Conservation (phyloP, 1,284 basidiomycete species). For the Retiboletus flavoniger region DNA sequence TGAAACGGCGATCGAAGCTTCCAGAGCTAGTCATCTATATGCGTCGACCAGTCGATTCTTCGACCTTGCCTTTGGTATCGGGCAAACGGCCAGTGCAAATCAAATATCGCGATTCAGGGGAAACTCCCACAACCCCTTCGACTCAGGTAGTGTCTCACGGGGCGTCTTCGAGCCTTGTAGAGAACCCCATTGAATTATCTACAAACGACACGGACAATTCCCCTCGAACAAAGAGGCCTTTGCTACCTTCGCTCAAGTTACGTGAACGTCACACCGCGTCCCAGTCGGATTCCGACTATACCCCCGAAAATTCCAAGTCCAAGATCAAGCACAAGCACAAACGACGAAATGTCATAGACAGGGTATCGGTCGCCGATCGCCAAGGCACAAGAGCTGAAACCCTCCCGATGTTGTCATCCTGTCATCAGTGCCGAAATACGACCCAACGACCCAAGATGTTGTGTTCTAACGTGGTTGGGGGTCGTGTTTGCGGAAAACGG, state of each 20-base stretch:
- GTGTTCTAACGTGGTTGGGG: slow-evolving; percentile 24
- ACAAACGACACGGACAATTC: background rate
- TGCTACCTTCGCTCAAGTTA: slow-evolving; percentile 21
- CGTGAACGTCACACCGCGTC: slow-evolving; percentile 5
- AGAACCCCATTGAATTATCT: background rate
- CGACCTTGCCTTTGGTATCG: slow-evolving; percentile 18
- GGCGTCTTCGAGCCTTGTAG: background rate
- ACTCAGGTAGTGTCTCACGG: background rate
- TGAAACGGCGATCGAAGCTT: slow-evolving; percentile 15
- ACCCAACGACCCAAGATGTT: slow-evolving; percentile 30
- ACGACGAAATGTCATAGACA: background rate
- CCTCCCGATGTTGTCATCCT: slow-evolving; percentile 14
- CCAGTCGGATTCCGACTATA: slow-evolving; percentile 17
- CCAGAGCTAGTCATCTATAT: slow-evolving; percentile 32
- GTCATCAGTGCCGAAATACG: slow-evolving; percentile 29
- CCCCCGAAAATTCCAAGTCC: slow-evolving; percentile 13
- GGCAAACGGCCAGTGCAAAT: slow-evolving; percentile 32
- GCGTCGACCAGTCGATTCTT: slow-evolving; percentile 29
- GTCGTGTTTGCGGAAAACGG: slow-evolving; percentile 26
- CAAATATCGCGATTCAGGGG: slow-evolving; percentile 28
- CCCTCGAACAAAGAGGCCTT: slow-evolving; percentile 5
- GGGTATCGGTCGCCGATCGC: background rate
- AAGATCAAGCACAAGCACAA: slow-evolving; percentile 8
- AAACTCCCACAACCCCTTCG: background rate
- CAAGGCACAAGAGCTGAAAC: background rate